A percentile compares a stretch with the other conserved stretches of the same genome.
Evolutionary conservation across 169 alveolate species (phyloP).

Genomic region (Perkinsus marinus): DNA sequence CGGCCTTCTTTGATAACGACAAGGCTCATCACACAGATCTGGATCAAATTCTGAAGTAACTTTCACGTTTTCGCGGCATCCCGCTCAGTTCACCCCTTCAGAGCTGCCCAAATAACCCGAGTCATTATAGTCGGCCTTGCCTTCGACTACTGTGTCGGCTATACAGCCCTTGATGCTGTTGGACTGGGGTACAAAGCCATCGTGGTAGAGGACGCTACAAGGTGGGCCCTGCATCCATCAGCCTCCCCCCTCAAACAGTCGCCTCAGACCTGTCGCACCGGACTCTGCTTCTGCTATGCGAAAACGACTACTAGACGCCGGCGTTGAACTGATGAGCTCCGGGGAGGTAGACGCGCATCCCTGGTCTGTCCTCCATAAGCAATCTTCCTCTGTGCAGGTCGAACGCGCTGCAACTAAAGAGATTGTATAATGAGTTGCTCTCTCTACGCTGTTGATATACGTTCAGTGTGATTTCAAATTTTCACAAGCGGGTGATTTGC

Average conservation of each 20-base stretch:
- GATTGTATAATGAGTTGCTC: too few relatives aligned
- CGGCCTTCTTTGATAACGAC: neutral
- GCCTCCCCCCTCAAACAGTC: neutral
- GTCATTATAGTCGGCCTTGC: conserved; percentile 44
- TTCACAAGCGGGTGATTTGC: too few relatives aligned
- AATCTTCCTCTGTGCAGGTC: too few relatives aligned
- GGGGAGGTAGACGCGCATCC: neutral
- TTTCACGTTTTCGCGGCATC: neutral
- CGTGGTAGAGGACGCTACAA: neutral
- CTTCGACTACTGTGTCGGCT: conserved; percentile 54
- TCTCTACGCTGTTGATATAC: too few relatives aligned
- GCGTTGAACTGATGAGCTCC: neutral
- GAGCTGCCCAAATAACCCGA: conserved; percentile 5
- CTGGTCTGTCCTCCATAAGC: too few relatives aligned
- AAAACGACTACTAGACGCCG: neutral
- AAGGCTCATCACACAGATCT: neutral
- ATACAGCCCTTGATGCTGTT: conserved; percentile 46
- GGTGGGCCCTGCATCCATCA: neutral
- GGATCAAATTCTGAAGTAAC: neutral
- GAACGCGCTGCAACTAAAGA: too few relatives aligned
- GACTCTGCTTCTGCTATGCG: neutral
- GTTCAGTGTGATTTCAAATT: too few relatives aligned
- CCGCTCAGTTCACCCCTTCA: neutral
- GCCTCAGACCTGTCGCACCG: neutral
- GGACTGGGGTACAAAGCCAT: neutral